These are phyloP conservation scores for Aspergillus jensenii DNA, from an alignment of 2,329 filamentous ascomycete genomes.

Conservation along the genomic window DNA sequence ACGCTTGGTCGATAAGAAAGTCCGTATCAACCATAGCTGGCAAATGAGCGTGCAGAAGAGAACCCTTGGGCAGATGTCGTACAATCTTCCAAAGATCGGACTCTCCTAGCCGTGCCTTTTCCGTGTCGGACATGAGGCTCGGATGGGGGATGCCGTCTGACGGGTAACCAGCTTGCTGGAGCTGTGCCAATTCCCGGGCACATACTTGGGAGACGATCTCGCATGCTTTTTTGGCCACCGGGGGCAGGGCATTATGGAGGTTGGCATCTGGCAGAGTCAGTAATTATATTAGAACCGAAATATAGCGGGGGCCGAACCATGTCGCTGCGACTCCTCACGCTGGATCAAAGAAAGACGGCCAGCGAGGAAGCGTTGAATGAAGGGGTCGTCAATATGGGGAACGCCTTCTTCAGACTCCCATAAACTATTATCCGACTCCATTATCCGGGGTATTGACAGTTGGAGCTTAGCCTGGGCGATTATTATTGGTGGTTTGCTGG, in stretches of 20 bases:
- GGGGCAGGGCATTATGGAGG: slow-evolving; percentile 61
- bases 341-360: slow-evolving; percentile 74
- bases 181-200: slow-evolving; percentile 69
- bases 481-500: neutral
- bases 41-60: slow-evolving; percentile 70
- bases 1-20: slow-evolving; percentile 70
- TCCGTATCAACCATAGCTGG: slow-evolving; percentile 90
- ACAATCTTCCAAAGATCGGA: slow-evolving; percentile 86
- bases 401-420: slow-evolving; percentile 45
- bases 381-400: slow-evolving; percentile 62
- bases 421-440: slow-evolving; percentile 1
- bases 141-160: slow-evolving; percentile 68
- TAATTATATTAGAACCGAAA: slow-evolving; percentile 11
- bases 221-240: slow-evolving; percentile 74
- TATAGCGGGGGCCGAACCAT: slow-evolving; percentile 57
- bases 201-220: slow-evolving; percentile 78
- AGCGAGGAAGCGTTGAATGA: slow-evolving; percentile 77
- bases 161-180: slow-evolving; percentile 68
- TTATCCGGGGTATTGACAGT: slow-evolving; percentile 2
- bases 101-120: slow-evolving; percentile 80
- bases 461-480: neutral
- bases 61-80: slow-evolving; percentile 81
- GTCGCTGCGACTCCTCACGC: slow-evolving; percentile 78
- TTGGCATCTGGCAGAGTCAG: slow-evolving; percentile 24
- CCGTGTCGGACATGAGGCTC: slow-evolving; percentile 90